Percentiles rank a stretch among this genome's conserved stretches.
These are phyloP conservation scores for Mitragyna speciosa DNA, from an alignment of 257 asterid genomes.

Conservation along the genomic window DNA sequence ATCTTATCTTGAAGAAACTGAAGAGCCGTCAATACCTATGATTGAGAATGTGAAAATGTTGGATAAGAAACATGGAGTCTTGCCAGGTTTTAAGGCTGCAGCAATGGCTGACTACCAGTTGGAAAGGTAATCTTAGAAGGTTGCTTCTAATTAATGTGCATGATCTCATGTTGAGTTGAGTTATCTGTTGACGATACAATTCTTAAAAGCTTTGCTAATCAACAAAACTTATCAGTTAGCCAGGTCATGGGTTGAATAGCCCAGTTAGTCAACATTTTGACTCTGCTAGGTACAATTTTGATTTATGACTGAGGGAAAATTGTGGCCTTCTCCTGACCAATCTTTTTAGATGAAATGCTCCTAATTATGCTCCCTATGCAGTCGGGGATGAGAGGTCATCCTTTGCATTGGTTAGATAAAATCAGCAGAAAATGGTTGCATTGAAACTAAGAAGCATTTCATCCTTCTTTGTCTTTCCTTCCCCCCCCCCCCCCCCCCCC, in stretches of 20 bases:
- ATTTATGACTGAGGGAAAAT: too few relatives aligned
- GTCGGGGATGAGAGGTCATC: background rate
- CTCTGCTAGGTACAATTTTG: background rate
- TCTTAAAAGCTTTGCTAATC: background rate
- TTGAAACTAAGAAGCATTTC: background rate
- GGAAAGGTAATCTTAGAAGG: slow-evolving; percentile 56
- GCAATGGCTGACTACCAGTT: slow-evolving; percentile 54
- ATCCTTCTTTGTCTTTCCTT: too few relatives aligned
- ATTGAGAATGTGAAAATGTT: slow-evolving; percentile 53
- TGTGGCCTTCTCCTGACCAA: background rate
- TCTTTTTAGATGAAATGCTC: background rate
- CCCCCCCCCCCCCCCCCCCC: too few relatives aligned
- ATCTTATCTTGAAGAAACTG: slow-evolving; percentile 72
- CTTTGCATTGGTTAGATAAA: too few relatives aligned
- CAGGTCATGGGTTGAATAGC: background rate
- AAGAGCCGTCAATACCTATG: slow-evolving; percentile 67
- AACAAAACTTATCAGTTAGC: background rate
- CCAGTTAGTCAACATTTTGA: background rate
- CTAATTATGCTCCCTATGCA: background rate
- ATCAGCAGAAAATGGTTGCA: background rate
- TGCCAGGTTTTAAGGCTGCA: slow-evolving; percentile 78
- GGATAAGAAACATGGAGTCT: slow-evolving; percentile 55
- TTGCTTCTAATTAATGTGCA: background rate
- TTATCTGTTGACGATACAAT: background rate
- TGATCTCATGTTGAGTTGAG: background rate